Percentiles rank a stretch among this genome's conserved stretches.
Conservation (phyloP, 1,139 yeast genomes). For the Pichia sp. region DNA sequence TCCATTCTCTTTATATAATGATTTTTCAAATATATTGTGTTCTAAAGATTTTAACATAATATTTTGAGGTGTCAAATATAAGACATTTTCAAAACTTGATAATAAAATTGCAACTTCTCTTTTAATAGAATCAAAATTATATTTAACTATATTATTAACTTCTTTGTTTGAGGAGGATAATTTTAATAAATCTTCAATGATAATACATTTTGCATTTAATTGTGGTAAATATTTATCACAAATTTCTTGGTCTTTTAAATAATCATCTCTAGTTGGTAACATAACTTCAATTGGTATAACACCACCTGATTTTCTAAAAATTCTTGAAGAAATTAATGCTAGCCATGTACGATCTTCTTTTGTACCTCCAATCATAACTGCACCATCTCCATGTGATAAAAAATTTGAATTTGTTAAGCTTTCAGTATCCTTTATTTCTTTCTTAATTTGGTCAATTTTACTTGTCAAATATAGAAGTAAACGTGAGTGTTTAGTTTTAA, state of each 20-base stretch:
- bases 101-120: conserved; percentile 57
- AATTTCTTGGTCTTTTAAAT: conserved; percentile 37
- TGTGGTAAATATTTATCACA: conserved; percentile 44
- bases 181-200: conserved; percentile 29
- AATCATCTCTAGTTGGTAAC: conserved; percentile 47
- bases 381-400: conserved; percentile 36
- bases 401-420: background rate
- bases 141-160: conserved; percentile 21
- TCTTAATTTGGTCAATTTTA: background rate
- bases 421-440: background rate
- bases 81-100: conserved; percentile 52
- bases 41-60: conserved; percentile 56
- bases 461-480: background rate
- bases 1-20: conserved; percentile 34
- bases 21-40: conserved; percentile 37
- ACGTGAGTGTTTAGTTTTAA: conserved; percentile 4
- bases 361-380: conserved; percentile 57
- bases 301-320: conserved; percentile 49
- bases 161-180: background rate
- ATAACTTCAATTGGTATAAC: conserved; percentile 55
- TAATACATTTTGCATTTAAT: conserved; percentile 45
- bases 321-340: conserved; percentile 46
- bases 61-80: conserved; percentile 63
- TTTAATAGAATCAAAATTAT: conserved; percentile 34
- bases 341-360: conserved; percentile 50